These are phyloP conservation scores for Cutaneotrichosporon spelunceum DNA, from an alignment of 1,284 basidiomycete species.

Conservation along the genomic window DNA sequence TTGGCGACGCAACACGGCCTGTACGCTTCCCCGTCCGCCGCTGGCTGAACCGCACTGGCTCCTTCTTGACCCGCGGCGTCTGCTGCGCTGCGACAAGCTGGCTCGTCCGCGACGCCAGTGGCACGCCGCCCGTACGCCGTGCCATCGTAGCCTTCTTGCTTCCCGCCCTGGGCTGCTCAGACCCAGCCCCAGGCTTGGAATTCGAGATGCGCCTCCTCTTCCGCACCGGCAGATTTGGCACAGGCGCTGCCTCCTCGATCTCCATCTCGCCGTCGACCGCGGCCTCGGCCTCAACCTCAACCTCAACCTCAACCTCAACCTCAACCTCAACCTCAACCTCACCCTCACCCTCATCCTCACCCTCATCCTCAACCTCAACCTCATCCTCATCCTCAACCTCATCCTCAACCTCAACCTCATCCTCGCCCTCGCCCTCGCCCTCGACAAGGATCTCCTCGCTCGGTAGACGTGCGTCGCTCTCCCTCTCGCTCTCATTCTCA, in stretches of 20 bases:
- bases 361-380: too few relatives aligned
- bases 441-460: background rate
- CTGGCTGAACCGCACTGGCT: background rate
- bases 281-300: too few relatives aligned
- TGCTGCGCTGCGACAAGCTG: background rate
- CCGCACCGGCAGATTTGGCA: background rate
- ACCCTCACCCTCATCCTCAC: too few relatives aligned
- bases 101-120: background rate
- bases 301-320: too few relatives aligned
- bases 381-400: too few relatives aligned
- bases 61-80: background rate
- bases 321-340: too few relatives aligned
- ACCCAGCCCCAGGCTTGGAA: too few relatives aligned
- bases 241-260: background rate
- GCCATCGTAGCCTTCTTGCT: background rate
- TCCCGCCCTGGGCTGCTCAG: background rate
- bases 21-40: constrained; percentile 4
- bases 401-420: too few relatives aligned
- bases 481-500: background rate
- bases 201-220: constrained; percentile 1
- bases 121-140: background rate
- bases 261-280: too few relatives aligned
- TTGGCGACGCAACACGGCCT: background rate
- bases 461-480: background rate
- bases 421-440: background rate